Conservation (phyloP, 768 basidiomycete genomes). For the Rhizopogon roseolus region DNA sequence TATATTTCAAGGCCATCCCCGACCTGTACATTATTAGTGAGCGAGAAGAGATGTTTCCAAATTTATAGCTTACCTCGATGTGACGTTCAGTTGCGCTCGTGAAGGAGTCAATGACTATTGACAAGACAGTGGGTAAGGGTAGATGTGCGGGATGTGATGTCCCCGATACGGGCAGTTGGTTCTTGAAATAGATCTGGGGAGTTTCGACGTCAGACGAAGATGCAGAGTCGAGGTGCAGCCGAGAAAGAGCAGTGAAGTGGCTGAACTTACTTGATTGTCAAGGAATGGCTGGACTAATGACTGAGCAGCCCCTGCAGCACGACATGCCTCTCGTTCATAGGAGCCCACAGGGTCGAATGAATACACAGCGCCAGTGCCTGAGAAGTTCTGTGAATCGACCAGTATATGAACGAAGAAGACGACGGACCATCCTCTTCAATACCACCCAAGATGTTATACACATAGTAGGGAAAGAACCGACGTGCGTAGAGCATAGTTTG, state of each 20-base stretch:
- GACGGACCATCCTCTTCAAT: conserved; percentile 92
- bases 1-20: conserved; percentile 95
- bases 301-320: conserved; percentile 95
- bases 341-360: conserved; percentile 99
- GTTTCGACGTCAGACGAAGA: conserved; percentile 14
- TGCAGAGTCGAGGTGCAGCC: conserved; percentile 29
- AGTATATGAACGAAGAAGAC: background rate
- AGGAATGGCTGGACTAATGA: conserved; percentile 94
- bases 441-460: conserved; percentile 93
- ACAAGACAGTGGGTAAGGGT: conserved; percentile 72
- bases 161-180: conserved; percentile 75
- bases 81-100: conserved; percentile 97
- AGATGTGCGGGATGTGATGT: conserved; percentile 76
- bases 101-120: conserved; percentile 93
- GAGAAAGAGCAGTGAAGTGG: conserved; percentile 5
- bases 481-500: conserved; percentile 97
- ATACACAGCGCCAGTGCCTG: conserved; percentile 95
- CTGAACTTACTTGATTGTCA: conserved; percentile 87
- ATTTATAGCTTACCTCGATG: conserved; percentile 67
- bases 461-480: conserved; percentile 98
- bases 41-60: conserved; percentile 3
- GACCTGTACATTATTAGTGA: conserved; percentile 46
- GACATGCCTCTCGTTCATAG: conserved; percentile 95
- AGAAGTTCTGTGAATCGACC: conserved; percentile 4
- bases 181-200: conserved; percentile 93